Evolutionary conservation across 805 yeast species (phyloP).

Genomic region (Wickerhamiella bombiphila): DNA sequence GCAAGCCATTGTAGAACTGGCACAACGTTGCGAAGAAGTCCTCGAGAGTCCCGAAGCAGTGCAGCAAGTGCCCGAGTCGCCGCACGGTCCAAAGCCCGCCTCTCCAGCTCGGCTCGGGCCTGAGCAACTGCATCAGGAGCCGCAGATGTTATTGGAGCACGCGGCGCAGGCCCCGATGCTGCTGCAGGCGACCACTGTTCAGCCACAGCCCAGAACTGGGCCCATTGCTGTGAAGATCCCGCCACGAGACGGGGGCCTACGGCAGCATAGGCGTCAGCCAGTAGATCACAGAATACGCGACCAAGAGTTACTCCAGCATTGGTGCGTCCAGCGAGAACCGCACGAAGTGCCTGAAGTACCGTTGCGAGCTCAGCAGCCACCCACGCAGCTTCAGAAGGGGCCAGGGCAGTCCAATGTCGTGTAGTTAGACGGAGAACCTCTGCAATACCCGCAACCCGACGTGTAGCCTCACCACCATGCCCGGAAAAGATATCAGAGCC

Average conservation of each 20-base stretch:
- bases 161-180: conserved; percentile 40
- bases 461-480: conserved; percentile 6
- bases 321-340: conserved; percentile 35
- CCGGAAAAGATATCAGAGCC: no score
- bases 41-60: conserved; percentile 43
- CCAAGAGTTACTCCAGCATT: conserved; percentile 20
- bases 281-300: conserved; percentile 67
- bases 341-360: conserved; percentile 13
- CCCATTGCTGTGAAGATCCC: conserved; percentile 28
- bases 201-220: conserved; percentile 51
- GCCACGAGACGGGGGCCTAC: conserved; percentile 16
- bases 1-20: conserved; percentile 71
- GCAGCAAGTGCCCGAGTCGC: conserved; percentile 76
- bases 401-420: conserved; percentile 43
- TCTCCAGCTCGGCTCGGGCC: conserved; percentile 51
- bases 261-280: conserved; percentile 51
- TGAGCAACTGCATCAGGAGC: conserved; percentile 16
- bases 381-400: conserved; percentile 40
- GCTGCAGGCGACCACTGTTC: conserved; percentile 96
- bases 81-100: conserved; percentile 50
- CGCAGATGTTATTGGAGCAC: conserved; percentile 55
- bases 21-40: conserved; percentile 28
- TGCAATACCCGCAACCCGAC: conserved; percentile 57
- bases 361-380: conserved; percentile 45
- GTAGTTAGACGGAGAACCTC: conserved; percentile 63